These are phyloP conservation scores for Sugiyamaella castrensis DNA, from an alignment of 1,139 yeast species.

Conservation along the genomic window DNA sequence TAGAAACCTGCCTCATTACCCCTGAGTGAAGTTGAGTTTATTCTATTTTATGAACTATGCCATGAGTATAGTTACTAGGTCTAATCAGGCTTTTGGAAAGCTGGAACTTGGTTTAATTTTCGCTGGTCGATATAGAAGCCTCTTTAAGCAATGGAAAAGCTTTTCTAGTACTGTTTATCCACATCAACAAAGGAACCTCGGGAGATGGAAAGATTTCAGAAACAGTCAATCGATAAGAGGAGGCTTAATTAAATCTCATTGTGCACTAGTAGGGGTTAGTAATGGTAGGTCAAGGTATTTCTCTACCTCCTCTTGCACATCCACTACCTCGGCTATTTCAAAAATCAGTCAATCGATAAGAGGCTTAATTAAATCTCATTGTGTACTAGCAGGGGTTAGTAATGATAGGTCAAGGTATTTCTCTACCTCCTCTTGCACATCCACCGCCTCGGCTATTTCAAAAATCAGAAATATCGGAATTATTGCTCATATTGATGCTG, in stretches of 20 bases:
- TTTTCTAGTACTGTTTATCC: too few relatives aligned
- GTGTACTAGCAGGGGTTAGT: background rate
- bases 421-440: background rate
- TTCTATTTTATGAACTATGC: too few relatives aligned
- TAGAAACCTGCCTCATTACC: too few relatives aligned
- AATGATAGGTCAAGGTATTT: background rate
- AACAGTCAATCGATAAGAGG: background rate
- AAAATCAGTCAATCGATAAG: background rate
- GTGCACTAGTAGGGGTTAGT: background rate
- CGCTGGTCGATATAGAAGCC: too few relatives aligned
- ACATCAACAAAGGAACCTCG: too few relatives aligned
- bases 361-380: background rate
- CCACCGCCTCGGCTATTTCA: background rate
- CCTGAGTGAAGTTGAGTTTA: too few relatives aligned
- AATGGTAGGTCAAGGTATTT: background rate
- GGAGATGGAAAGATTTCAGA: too few relatives aligned
- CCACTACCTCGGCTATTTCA: background rate
- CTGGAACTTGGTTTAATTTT: too few relatives aligned
- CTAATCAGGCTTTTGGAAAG: too few relatives aligned
- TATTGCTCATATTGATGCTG: conserved; percentile 85
- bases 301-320: background rate
- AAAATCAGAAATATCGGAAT: conserved; percentile 69
- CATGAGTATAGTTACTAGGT: too few relatives aligned
- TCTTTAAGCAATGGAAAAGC: too few relatives aligned
- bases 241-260: background rate